Conservation (phyloP, 2,329 filamentous ascomycete species). For the Huntiella decipiens region DNA sequence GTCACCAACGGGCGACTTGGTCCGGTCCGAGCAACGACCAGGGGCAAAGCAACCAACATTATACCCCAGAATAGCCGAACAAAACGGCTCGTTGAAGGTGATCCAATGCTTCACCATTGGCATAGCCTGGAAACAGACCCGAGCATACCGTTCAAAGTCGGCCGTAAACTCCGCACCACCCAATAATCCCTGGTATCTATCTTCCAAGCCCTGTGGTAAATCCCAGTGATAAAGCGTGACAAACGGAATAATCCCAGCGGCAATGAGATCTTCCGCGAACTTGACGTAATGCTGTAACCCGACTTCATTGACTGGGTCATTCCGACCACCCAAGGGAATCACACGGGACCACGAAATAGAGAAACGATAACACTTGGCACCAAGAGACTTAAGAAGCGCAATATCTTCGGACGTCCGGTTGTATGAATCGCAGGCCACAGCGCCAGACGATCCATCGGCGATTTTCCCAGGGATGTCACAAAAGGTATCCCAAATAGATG, state of each 20-base stretch:
- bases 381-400: slow-evolving; percentile 52
- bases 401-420: slow-evolving; percentile 63
- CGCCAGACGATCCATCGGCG: slow-evolving; percentile 55
- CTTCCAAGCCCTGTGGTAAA: slow-evolving; percentile 57
- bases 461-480: slow-evolving; percentile 67
- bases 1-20: slow-evolving; percentile 51
- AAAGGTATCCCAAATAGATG: slow-evolving; percentile 84
- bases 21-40: slow-evolving; percentile 60
- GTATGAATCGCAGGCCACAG: slow-evolving; percentile 72
- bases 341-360: slow-evolving; percentile 72
- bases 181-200: slow-evolving; percentile 63
- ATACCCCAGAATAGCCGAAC: slow-evolving; percentile 64
- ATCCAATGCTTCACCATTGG: slow-evolving; percentile 74
- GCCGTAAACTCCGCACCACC: slow-evolving; percentile 67
- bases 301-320: slow-evolving; percentile 62
- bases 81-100: slow-evolving; percentile 84
- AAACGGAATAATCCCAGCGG: slow-evolving; percentile 58
- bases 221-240: slow-evolving; percentile 84
- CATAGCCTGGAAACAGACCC: slow-evolving; percentile 54
- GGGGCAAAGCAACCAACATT: slow-evolving; percentile 62
- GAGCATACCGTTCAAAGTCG: slow-evolving; percentile 65
- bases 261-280: slow-evolving; percentile 60
- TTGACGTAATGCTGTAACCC: slow-evolving; percentile 62
- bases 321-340: slow-evolving; percentile 66
- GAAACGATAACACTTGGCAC: slow-evolving; percentile 63